phyloP scores from a whole-genome alignment of 768 basidiomycete species.

The Trametes gibbosa region DNA sequence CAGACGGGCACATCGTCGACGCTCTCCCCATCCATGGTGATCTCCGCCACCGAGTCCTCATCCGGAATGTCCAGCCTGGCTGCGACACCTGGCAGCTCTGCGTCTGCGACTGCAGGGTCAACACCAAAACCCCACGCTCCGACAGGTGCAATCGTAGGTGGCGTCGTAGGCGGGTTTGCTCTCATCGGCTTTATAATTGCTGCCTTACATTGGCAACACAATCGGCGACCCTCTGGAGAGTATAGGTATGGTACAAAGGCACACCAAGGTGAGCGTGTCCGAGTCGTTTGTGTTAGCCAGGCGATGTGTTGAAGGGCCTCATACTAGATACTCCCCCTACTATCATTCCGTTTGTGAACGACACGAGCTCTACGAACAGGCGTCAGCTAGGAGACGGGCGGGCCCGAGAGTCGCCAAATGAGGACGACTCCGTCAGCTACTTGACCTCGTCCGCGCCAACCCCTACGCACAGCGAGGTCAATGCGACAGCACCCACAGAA shows the following conservation, averaged over 20 bases:
- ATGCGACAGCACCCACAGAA: neutral
- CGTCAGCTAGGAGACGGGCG: no score
- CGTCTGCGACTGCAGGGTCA: neutral
- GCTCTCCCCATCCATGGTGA: no score
- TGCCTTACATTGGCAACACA: neutral
- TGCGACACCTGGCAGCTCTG: neutral
- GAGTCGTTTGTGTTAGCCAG: no score
- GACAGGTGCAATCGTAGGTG: slow-evolving; percentile 1
- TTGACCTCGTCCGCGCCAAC: neutral
- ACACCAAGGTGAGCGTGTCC: neutral
- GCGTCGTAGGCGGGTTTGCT: neutral
- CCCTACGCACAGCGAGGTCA: neutral
- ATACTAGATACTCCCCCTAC: neutral
- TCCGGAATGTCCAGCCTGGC: neutral
- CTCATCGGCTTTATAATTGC: neutral
- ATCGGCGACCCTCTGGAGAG: neutral
- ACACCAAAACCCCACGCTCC: neutral
- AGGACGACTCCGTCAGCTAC: neutral
- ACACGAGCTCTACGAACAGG: no score
- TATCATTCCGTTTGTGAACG: neutral
- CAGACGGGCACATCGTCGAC: neutral
- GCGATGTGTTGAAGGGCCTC: neutral
- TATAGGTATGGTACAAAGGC: neutral
- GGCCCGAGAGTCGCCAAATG: neutral
- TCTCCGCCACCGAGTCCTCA: neutral